Percentiles rank a stretch among this genome's conserved stretches.
These are phyloP conservation scores for Globisporangium carolinianum DNA, from an alignment of 352 stramenopile genomes.

Conservation along the genomic window DNA sequence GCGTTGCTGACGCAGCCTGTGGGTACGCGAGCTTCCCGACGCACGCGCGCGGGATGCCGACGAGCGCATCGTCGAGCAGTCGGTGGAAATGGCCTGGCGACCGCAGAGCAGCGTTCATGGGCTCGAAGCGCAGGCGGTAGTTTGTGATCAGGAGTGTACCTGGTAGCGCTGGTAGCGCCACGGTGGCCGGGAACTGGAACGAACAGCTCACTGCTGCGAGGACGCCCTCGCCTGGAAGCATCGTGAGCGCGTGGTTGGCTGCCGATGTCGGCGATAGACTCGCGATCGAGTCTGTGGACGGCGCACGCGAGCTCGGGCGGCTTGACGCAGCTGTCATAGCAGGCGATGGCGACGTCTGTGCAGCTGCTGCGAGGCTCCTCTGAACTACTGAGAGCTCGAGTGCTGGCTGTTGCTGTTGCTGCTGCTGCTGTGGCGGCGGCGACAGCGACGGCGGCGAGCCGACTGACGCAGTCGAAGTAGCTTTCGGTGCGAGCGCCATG, in stretches of 20 bases:
- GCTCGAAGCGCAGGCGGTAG: constrained; percentile 71
- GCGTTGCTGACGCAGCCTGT: constrained; percentile 25
- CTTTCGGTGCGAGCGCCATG: constrained; percentile 71
- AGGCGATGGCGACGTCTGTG: neutral
- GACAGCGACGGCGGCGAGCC: neutral
- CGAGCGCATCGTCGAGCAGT: constrained; percentile 52
- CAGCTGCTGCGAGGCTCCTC: neutral
- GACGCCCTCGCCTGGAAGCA: constrained; percentile 37
- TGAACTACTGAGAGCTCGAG: neutral
- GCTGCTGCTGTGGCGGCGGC: neutral
- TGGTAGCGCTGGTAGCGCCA: constrained; percentile 39
- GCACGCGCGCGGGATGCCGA: constrained; percentile 49
- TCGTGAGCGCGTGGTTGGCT: neutral
- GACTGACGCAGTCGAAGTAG: neutral
- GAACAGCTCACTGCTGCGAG: constrained; percentile 30
- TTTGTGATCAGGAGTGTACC: constrained; percentile 58
- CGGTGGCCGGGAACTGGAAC: constrained; percentile 47
- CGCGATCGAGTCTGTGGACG: neutral
- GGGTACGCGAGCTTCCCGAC: constrained; percentile 71
- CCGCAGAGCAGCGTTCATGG: constrained; percentile 33
- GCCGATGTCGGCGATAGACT: constrained; percentile 4
- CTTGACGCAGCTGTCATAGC: too few species aligned
- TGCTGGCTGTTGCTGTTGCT: neutral
- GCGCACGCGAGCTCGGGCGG: constrained; percentile 2
- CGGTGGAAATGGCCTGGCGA: constrained; percentile 37